A percentile compares a stretch with the other conserved stretches of the same genome.
phyloP scores from a whole-genome alignment of 2,329 filamentous ascomycete genomes.

The Epichloe gansuensis region DNA sequence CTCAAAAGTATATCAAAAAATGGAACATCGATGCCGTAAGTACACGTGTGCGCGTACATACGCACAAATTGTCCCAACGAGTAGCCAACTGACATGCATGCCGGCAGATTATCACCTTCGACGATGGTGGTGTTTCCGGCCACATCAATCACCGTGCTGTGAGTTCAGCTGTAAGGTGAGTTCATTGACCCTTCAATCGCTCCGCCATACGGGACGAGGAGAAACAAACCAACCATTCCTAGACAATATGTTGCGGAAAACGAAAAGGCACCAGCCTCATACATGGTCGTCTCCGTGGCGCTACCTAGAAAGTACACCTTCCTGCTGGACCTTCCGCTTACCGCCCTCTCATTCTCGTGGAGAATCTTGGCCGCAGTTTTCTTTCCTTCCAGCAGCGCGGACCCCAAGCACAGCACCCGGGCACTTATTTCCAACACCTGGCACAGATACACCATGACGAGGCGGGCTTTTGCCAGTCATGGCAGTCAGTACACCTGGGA shows the following conservation, averaged over 20 bases:
- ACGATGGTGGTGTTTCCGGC: conserved; percentile 26
- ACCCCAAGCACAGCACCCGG: conserved; percentile 11
- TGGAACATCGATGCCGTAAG: conserved; percentile 26
- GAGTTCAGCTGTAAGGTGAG: conserved; percentile 25
- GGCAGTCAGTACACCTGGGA: conserved; percentile 29
- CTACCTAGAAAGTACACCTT: conserved; percentile 27
- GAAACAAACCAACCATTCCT: not conserved
- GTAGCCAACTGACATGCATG: conserved; percentile 4
- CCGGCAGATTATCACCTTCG: conserved; percentile 26
- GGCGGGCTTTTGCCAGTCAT: conserved; percentile 25
- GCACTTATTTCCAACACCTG: conserved; percentile 25
- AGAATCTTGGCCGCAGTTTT: conserved; percentile 10
- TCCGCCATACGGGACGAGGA: not conserved
- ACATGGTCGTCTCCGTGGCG: conserved; percentile 23
- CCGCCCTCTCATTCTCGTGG: conserved; percentile 22
- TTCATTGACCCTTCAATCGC: not conserved
- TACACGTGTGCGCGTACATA: not conserved
- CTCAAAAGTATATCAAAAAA: conserved; percentile 22
- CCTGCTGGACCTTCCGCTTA: conserved; percentile 24
- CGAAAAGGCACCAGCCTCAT: conserved; percentile 20
- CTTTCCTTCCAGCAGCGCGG: conserved; percentile 9
- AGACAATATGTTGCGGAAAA: conserved; percentile 19
- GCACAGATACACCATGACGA: conserved; percentile 21
- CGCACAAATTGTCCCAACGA: not conserved
- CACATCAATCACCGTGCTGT: conserved; percentile 29